Percentiles rank a stretch among this genome's conserved stretches.
Conservation (phyloP, 2,329 filamentous ascomycete genomes). For the Epichloe sp. region DNA sequence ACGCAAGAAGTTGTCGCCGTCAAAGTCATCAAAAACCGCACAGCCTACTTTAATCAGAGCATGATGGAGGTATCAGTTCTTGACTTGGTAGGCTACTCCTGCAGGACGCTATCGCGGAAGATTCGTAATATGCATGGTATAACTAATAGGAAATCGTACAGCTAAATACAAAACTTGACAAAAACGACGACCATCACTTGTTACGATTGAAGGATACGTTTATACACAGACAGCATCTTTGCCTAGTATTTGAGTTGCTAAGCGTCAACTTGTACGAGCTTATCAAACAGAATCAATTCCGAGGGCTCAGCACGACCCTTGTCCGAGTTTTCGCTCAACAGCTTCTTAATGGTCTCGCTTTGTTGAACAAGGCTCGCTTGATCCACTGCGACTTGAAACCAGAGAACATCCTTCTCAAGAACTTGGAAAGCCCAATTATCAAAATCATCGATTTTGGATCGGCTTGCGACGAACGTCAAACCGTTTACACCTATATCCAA, state of each 20-base stretch:
- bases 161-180: conserved; percentile 97
- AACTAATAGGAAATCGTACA: conserved; percentile 24
- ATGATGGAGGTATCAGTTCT: conserved; percentile 99
- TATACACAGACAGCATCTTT: conserved; percentile 93
- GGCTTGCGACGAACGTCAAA: conserved; percentile 94
- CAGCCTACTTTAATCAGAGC: conserved; percentile 98
- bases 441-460: conserved; percentile 99
- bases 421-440: conserved; percentile 96
- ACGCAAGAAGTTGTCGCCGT: conserved; percentile 97
- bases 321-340: conserved; percentile 97
- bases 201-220: conserved; percentile 94
- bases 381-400: conserved; percentile 98
- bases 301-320: conserved; percentile 88
- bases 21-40: conserved; percentile 98
- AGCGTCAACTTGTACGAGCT: conserved; percentile 97
- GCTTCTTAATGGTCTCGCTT: conserved; percentile 76
- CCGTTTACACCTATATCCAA: conserved; percentile 98
- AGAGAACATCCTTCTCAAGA: conserved; percentile 95
- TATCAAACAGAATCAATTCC: conserved; percentile 99
- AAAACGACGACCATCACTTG: conserved; percentile 96
- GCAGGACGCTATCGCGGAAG: not conserved
- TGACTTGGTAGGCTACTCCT: conserved; percentile 54
- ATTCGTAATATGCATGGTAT: not conserved
- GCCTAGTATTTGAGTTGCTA: conserved; percentile 87
- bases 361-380: conserved; percentile 89